phyloP scores from a whole-genome alignment of 495 filamentous ascomycete genomes.

The Neohortaea acidophila region DNA sequence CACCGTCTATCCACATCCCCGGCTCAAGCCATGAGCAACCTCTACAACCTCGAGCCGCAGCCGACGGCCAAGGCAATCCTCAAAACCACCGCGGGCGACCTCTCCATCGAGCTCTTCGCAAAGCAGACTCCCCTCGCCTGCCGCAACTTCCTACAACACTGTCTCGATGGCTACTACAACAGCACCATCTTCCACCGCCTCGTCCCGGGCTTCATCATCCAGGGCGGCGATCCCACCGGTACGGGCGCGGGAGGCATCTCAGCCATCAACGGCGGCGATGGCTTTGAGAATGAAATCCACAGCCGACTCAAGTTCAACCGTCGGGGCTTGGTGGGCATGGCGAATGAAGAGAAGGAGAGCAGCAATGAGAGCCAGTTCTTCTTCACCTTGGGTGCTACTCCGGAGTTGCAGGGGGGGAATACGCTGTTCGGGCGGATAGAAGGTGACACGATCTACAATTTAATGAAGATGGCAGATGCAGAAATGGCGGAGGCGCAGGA shows the following conservation, averaged over 20 bases:
- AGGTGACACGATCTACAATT: conserved; percentile 88
- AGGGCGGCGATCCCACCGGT: conserved; percentile 73
- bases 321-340: conserved; percentile 84
- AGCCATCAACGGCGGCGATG: conserved; percentile 74
- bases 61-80: conserved; percentile 81
- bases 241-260: conserved; percentile 83
- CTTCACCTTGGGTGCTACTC: conserved; percentile 67
- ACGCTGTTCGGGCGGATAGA: conserved; percentile 69
- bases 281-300: conserved; percentile 85
- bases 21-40: conserved; percentile 78
- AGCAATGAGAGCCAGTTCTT: conserved; percentile 95
- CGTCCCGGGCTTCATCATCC: conserved; percentile 78
- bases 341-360: conserved; percentile 57
- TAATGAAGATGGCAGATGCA: conserved; percentile 79
- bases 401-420: conserved; percentile 68
- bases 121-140: conserved; percentile 81
- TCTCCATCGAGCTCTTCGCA: conserved; percentile 82
- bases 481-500: conserved; percentile 52
- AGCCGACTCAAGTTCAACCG: conserved; percentile 83
- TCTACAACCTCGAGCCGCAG: conserved; percentile 89
- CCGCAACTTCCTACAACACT: conserved; percentile 92
- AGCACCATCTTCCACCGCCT: conserved; percentile 87
- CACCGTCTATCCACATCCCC: conserved; percentile 1
- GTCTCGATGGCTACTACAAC: conserved; percentile 86
- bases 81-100: conserved; percentile 73